Evolutionary conservation across 768 basidiomycete genomes (phyloP).

Genomic region (Brasilioporus rufonigricans): DNA sequence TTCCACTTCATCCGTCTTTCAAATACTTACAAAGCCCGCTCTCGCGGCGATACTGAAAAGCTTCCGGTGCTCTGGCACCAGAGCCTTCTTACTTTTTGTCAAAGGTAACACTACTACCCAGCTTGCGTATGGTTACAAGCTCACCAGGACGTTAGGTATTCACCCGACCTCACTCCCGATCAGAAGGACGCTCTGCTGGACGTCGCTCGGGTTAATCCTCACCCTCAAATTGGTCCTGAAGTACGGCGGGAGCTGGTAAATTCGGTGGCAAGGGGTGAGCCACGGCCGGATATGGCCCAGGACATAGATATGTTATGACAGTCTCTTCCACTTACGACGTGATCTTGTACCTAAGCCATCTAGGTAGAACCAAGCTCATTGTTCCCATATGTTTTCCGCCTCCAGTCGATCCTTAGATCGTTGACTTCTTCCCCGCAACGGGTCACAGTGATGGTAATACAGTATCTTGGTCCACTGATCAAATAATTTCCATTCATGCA

Average conservation of each 20-base stretch:
- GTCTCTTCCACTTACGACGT: not conserved
- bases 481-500: too few relatives aligned
- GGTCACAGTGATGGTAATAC: too few relatives aligned
- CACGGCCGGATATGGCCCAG: slow-evolving; percentile 58
- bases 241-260: slow-evolving; percentile 88
- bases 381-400: not conserved
- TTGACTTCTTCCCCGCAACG: too few relatives aligned
- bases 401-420: not conserved
- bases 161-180: slow-evolving; percentile 90
- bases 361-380: not conserved
- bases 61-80: slow-evolving; percentile 99
- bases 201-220: slow-evolving; percentile 81
- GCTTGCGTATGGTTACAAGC: not conserved
- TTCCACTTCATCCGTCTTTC: slow-evolving; percentile 98
- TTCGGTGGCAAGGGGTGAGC: slow-evolving; percentile 83
- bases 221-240: slow-evolving; percentile 86
- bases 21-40: slow-evolving; percentile 78
- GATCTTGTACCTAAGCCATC: not conserved
- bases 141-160: slow-evolving; percentile 58
- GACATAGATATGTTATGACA: slow-evolving; percentile 62
- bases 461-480: too few relatives aligned
- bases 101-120: slow-evolving; percentile 57
- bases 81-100: slow-evolving; percentile 89
- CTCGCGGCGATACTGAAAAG: slow-evolving; percentile 67
- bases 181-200: slow-evolving; percentile 98